A percentile compares a stretch with the other conserved stretches of the same genome.
These are phyloP conservation scores for Apophysomyces trapeziformis DNA, from an alignment of 371 early-diverging fungal species.

Conservation along the genomic window DNA sequence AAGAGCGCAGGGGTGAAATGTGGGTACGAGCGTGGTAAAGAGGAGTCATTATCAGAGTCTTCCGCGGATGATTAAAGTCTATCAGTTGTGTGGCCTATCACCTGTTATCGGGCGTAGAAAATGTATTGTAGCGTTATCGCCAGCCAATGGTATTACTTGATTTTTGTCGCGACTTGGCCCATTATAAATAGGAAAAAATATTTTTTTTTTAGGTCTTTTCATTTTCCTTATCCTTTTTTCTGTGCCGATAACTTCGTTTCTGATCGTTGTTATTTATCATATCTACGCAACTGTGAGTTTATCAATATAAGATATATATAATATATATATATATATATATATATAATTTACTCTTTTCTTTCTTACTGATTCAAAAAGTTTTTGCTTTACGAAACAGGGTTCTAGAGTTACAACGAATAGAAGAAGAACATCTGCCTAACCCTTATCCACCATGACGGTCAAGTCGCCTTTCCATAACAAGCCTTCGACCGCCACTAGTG, in stretches of 20 bases:
- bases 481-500: conserved; percentile 57
- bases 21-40: conserved; percentile 11
- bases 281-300: too few relatives aligned
- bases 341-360: too few relatives aligned
- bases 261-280: neutral
- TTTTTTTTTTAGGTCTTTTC: conserved; percentile 6
- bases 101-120: conserved; percentile 5
- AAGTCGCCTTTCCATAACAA: conserved; percentile 59
- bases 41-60: neutral
- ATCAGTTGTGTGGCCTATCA: conserved; percentile 8
- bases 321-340: too few relatives aligned
- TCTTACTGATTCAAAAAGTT: too few relatives aligned
- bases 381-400: too few relatives aligned
- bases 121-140: conserved; percentile 10
- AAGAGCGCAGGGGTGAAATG: conserved; percentile 12
- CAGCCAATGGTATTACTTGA: neutral
- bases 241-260: neutral
- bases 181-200: conserved; percentile 10
- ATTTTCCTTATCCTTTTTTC: neutral
- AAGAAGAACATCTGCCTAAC: too few relatives aligned
- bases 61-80: conserved; percentile 12
- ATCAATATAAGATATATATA: too few relatives aligned
- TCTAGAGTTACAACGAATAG: too few relatives aligned
- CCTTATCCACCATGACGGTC: conserved; percentile 46
- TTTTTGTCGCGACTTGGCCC: conserved; percentile 2